Conservation (phyloP, 2,329 filamentous ascomycete species). For the Chrysosporium keratinophilum region DNA sequence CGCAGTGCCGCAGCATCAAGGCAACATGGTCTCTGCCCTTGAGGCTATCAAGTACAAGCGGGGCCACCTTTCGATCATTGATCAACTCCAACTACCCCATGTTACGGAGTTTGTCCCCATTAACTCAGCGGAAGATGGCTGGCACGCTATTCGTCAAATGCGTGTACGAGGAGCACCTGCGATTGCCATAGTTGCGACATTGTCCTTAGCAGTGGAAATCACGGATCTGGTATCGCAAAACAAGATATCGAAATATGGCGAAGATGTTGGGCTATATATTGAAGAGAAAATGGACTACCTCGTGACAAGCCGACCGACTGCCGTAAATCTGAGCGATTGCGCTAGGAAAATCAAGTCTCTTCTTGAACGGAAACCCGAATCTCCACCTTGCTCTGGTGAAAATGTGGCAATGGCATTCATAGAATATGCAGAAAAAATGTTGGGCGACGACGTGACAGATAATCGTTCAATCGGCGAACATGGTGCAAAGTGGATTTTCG, state of each 20-base stretch:
- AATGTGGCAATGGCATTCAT: conserved; percentile 62
- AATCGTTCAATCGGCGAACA: conserved; percentile 76
- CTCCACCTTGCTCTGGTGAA: conserved; percentile 27
- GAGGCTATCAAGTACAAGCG: conserved; percentile 52
- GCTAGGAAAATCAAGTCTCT: conserved; percentile 64
- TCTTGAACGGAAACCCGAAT: conserved; percentile 40
- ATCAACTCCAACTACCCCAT: conserved; percentile 54
- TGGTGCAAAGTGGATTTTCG: conserved; percentile 72
- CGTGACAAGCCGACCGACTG: conserved; percentile 79
- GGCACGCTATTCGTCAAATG: conserved; percentile 58
- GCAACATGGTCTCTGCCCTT: conserved; percentile 25
- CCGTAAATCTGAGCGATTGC: conserved; percentile 88
- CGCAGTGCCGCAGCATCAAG: no score
- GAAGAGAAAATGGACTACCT: conserved; percentile 72
- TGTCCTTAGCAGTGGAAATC: conserved; percentile 79
- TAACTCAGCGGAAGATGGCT: conserved; percentile 47
- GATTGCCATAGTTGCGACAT: conserved; percentile 92
- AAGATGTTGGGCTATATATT: conserved; percentile 59
- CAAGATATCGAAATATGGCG: conserved; percentile 42
- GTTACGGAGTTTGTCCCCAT: conserved; percentile 48
- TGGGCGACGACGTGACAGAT: conserved; percentile 74
- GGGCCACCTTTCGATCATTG: conserved; percentile 49
- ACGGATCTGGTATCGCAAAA: conserved; percentile 33
- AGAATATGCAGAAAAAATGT: conserved; percentile 69
- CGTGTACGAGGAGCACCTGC: conserved; percentile 68